Conservation (phyloP, 805 yeast genomes). For the Yarrowia divulgata region DNA sequence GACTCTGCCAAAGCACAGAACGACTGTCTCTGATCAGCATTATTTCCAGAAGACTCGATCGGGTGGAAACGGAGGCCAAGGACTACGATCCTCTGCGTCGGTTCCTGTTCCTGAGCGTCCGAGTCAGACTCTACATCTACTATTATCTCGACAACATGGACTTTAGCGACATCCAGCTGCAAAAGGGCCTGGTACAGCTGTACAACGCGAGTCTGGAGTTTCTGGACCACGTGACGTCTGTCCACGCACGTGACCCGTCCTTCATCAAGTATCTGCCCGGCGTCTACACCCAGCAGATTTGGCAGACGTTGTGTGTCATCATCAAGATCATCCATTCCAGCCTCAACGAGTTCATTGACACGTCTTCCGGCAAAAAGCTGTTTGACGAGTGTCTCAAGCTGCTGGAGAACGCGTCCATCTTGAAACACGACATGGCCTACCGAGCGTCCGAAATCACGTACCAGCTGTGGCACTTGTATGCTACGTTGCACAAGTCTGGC, state of each 20-base stretch:
- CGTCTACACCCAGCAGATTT: conserved; percentile 77
- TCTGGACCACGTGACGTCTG: conserved; percentile 69
- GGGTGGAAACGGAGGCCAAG: conserved; percentile 54
- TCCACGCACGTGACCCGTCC: conserved; percentile 48
- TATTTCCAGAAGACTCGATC: conserved; percentile 70
- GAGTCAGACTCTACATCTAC: conserved; percentile 83
- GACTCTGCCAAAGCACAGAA: conserved; percentile 71
- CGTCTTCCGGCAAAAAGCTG: conserved; percentile 71
- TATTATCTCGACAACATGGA: conserved; percentile 69
- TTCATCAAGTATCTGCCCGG: conserved; percentile 79
- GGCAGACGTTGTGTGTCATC: conserved; percentile 92
- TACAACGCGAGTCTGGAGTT: conserved; percentile 81
- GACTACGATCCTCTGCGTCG: conserved; percentile 73
- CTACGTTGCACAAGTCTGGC: conserved; percentile 58
- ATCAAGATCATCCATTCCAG: conserved; percentile 81
- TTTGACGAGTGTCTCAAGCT: conserved; percentile 51
- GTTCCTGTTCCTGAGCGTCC: conserved; percentile 71
- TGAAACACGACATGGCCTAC: conserved; percentile 91
- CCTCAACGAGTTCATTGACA: conserved; percentile 68
- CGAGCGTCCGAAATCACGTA: conserved; percentile 93
- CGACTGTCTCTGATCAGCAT: conserved; percentile 77
- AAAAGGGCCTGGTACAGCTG: conserved; percentile 74
- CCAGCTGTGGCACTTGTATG: conserved; percentile 89
- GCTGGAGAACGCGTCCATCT: conserved; percentile 79
- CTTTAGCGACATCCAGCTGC: conserved; percentile 61